Evolutionary conservation across 495 filamentous ascomycete genomes (phyloP), one percentile per base, ranked within the genome.

Genomic region (Bacidia rubella): DNA sequence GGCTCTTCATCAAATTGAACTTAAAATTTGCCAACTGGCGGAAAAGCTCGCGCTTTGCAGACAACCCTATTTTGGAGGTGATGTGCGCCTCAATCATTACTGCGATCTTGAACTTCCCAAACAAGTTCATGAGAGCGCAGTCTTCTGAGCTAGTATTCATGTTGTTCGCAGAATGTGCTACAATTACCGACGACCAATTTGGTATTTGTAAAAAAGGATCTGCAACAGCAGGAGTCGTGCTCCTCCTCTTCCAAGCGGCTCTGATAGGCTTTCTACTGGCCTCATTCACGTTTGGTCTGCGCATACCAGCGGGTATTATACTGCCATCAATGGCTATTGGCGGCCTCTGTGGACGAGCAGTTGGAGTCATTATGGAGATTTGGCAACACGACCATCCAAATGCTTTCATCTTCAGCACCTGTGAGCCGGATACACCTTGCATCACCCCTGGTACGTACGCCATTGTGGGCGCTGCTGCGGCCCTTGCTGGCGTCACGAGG

Each of bases 301-400:
- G 94, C 59, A 85, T 98, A 45, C 92, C 92, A 15, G 93, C 92
- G 1, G 92, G 92, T 46, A 94, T 98, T 56, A 93, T 98, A 49
- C 77, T 98, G 15, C 92, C 92, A 0, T 94, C 90, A n/a, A 90
- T 97, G 79, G 88, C 92, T 49, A 89, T 98, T 55, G 92, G 92
- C 42, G 90, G 88, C 4, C 77, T 97, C 2, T 86, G 86, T 54
- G 92, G 92, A n/a, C 86, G 92, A 26, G 89, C 88, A 23, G 69
- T 95, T 17, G 92, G 92, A 15, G 87, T 95, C 44, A 72, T 87
- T 39, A 79, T 96, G 63, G 85, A 94, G 64, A 82, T 90, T 52
- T 90, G 87, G 84, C 89, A 96, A 60, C 75, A 74, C 53, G 76
- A 79, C 44, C 79, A 86, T 66, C 88, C 93, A 0, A 69, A 72